Evolutionary conservation across 2,329 filamentous ascomycete genomes (phyloP).

Genomic region (Pyrenochaeta sp.): DNA sequence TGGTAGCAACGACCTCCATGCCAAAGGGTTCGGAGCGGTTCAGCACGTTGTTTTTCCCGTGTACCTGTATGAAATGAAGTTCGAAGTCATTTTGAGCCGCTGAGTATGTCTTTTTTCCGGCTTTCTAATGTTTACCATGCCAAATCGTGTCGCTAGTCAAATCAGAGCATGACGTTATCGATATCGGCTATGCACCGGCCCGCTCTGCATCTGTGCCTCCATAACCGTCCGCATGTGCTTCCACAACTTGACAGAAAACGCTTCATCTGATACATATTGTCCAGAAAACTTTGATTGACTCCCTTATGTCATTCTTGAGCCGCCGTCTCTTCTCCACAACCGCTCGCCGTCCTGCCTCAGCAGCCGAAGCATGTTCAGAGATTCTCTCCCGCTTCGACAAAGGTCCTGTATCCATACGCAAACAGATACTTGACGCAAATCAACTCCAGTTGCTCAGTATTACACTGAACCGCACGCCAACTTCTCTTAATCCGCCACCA

Average conservation of each 20-base stretch:
- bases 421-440: slow-evolving; percentile 44
- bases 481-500: slow-evolving; percentile 27
- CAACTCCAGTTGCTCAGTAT: slow-evolving; percentile 43
- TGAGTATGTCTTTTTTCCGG: too few relatives aligned
- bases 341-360: slow-evolving; percentile 27
- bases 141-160: background rate
- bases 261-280: background rate
- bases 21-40: background rate
- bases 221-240: background rate
- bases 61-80: too few relatives aligned
- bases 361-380: slow-evolving; percentile 40
- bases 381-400: slow-evolving; percentile 41
- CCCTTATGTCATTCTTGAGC: slow-evolving; percentile 21
- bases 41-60: background rate
- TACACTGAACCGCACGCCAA: slow-evolving; percentile 36
- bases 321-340: slow-evolving; percentile 33
- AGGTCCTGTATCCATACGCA: slow-evolving; percentile 39
- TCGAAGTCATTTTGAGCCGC: too few relatives aligned
- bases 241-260: background rate
- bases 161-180: slow-evolving; percentile 8
- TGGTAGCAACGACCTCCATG: background rate
- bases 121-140: too few relatives aligned
- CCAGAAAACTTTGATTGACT: background rate
- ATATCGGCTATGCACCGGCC: slow-evolving; percentile 31
- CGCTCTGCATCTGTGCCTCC: background rate